Percentiles rank a stretch among this genome's conserved stretches.
These are phyloP conservation scores for Scolecobasidium constrictum DNA, from an alignment of 2,329 filamentous ascomycete species.

Conservation along the genomic window DNA sequence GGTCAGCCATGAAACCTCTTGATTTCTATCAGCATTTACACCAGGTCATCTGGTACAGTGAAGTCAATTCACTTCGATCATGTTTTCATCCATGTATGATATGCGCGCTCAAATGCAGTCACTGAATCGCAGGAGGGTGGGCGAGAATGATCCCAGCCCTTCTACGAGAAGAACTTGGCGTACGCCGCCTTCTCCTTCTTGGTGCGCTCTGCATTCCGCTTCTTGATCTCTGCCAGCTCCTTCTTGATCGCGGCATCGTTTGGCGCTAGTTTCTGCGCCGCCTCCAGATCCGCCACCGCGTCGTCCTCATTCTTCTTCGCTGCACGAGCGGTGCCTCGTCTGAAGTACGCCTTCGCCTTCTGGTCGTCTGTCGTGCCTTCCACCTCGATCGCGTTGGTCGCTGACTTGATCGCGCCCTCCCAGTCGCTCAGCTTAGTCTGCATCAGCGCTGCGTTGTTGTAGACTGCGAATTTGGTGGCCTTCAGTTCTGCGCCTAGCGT, in stretches of 20 bases:
- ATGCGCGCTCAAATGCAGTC: too few relatives aligned
- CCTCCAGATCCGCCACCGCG: slow-evolving; percentile 41
- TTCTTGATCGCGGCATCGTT: slow-evolving; percentile 62
- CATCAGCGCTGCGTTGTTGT: slow-evolving; percentile 81
- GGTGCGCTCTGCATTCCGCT: slow-evolving; percentile 57
- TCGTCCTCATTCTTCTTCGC: slow-evolving; percentile 76
- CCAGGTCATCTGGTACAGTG: too few relatives aligned
- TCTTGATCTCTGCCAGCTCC: slow-evolving; percentile 71
- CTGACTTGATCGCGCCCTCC: slow-evolving; percentile 58
- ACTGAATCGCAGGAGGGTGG: too few relatives aligned
- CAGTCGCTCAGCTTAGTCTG: slow-evolving; percentile 69
- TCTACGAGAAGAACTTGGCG: slow-evolving; percentile 78
- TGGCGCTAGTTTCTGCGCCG: slow-evolving; percentile 41
- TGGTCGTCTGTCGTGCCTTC: slow-evolving; percentile 58
- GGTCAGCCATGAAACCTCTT: too few relatives aligned
- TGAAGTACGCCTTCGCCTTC: slow-evolving; percentile 80
- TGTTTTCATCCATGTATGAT: too few relatives aligned
- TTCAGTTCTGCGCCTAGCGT: slow-evolving; percentile 57
- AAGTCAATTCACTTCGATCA: too few relatives aligned
- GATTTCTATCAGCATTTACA: too few relatives aligned
- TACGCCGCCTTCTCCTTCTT: slow-evolving; percentile 89
- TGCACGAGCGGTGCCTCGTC: slow-evolving; percentile 65
- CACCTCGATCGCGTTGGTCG: slow-evolving; percentile 61
- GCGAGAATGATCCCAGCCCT: too few relatives aligned
- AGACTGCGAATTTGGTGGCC: slow-evolving; percentile 69